Conservation (phyloP, 2,329 filamentous ascomycete species). For the Penicillium sclerotiorum region DNA sequence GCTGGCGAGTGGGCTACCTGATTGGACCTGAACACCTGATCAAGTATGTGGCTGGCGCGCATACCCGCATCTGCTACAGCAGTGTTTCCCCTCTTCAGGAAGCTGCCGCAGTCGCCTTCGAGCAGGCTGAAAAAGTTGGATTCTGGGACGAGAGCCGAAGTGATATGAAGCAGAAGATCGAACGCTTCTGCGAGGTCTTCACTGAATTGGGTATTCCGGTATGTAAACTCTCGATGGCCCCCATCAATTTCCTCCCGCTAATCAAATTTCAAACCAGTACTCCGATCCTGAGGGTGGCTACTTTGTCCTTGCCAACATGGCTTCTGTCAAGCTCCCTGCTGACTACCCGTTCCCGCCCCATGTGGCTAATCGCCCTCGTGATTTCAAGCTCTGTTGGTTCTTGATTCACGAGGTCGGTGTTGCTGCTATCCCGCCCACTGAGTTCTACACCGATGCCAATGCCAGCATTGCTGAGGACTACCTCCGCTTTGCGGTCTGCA, state of each 20-base stretch:
- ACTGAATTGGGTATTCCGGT: conserved; percentile 70
- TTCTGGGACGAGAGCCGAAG: conserved; percentile 85
- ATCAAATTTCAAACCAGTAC: conserved; percentile 54
- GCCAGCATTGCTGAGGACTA: conserved; percentile 88
- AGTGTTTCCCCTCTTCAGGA: conserved; percentile 93
- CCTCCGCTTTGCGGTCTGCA: conserved; percentile 93
- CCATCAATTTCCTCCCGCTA: background rate
- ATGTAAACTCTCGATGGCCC: conserved; percentile 17
- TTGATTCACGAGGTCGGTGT: conserved; percentile 95
- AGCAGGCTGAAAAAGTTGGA: conserved; percentile 77
- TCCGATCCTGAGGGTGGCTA: conserved; percentile 95
- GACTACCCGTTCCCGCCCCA: conserved; percentile 88
- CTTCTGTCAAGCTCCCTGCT: conserved; percentile 78
- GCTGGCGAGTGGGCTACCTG: conserved; percentile 95
- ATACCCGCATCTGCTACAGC: conserved; percentile 95
- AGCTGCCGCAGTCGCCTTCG: conserved; percentile 90
- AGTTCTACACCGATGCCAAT: conserved; percentile 90
- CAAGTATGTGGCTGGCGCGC: conserved; percentile 86
- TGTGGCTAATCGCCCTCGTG: conserved; percentile 80
- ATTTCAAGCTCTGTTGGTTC: conserved; percentile 97
- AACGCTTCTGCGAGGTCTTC: conserved; percentile 81
- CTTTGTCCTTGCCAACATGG: conserved; percentile 93
- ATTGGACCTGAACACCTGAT: conserved; percentile 88
- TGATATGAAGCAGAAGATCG: conserved; percentile 90
- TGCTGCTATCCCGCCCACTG: conserved; percentile 91